Base-by-base conservation (phyloP, 441 rosid species). In the Manihot esculenta region DNA sequence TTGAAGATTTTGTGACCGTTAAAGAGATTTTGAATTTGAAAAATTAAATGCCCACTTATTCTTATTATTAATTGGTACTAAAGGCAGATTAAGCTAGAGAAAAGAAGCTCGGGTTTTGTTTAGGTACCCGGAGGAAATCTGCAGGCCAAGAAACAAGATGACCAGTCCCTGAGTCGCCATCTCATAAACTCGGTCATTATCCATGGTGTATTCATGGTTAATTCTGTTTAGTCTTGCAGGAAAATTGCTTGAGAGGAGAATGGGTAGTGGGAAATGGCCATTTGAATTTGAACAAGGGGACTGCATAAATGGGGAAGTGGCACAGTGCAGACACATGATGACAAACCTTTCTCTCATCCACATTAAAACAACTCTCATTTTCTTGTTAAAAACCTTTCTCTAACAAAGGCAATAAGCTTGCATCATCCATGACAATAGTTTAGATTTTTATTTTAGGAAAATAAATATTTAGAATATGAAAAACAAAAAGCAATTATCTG, bases 91-190 rank as follows among this genome's bases (percentile, higher is more conserved):
- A 38, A 45, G 64, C 5, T 3, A n/a, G 35, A 61, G 7, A 2
- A 27, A 30, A 48, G 10, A 48, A 17, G 2, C 5, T 26, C 4
- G 1, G 1, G 21, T 10, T 11, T 63, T 12, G 12, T 24, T 53
- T n/a, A 21, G 33, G 17, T 50, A 85, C 91, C 82, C 77, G 81
- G 27, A 61, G 88, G 84, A 66, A 80, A 63, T 48, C 76, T 78
- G 86, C 82, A 83, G 75, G 87, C 81, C 76, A 82, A 76, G 87
- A 88, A 87, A 77, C 93, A 85, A n/a, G 89, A 81, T 35, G 83
- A 86, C 87, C 83, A 84, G 74, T 84, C 89, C 69, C 76, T 85
- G 24, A 86, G 80, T 68, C 86, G 71, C 90, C 93, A 84, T 73
- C 88, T 78, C 3, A 88, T 84, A 60, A 84, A 72, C 80, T 74